A percentile compares a stretch with the other conserved stretches of the same genome.
Evolutionary conservation across 2,329 filamentous ascomycete species (phyloP).

Genomic region (Fusarium sarcochroum): DNA sequence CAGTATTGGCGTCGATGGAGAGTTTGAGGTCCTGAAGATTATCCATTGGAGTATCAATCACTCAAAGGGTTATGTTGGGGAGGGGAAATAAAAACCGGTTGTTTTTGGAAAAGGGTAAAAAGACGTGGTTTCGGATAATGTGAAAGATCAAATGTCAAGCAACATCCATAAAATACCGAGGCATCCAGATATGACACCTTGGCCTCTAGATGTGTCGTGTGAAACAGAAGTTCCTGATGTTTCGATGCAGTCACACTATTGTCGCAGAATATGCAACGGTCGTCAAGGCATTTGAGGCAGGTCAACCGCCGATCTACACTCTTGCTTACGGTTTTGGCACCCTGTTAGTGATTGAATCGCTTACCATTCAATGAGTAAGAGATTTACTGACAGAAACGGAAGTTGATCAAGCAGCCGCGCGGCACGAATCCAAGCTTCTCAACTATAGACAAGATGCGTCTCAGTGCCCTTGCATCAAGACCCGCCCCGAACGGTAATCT

Average conservation of each 20-base stretch:
- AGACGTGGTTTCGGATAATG: conserved; percentile 1
- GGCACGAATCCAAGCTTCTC: not conserved
- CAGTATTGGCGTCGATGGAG: conserved; percentile 1
- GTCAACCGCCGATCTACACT: conserved; percentile 5
- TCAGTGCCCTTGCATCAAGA: conserved; percentile 10
- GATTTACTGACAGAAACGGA: not conserved
- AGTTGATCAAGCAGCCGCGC: conserved; percentile 1
- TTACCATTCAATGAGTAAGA: conserved; percentile 24
- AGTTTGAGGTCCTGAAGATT: conserved; percentile 32
- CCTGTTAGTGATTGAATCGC: conserved; percentile 12
- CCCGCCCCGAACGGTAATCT: conserved; percentile 15
- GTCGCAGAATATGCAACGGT: conserved; percentile 16
- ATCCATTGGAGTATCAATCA: conserved; percentile 13
- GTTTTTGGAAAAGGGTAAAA: not conserved
- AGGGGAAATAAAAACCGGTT: not conserved
- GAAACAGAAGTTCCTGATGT: not conserved
- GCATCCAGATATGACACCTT: not conserved
- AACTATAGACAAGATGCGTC: conserved; percentile 11
- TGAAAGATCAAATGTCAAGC: conserved; percentile 15
- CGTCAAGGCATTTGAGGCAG: conserved; percentile 29
- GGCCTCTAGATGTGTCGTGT: not conserved
- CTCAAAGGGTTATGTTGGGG: not conserved
- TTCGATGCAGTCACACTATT: conserved; percentile 14
- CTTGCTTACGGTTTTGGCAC: conserved; percentile 8
- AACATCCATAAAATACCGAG: not conserved